Percentiles rank a stretch among this genome's conserved stretches.
phyloP scores from a whole-genome alignment of 208 protist species.

The Crithidia fasciculata region DNA sequence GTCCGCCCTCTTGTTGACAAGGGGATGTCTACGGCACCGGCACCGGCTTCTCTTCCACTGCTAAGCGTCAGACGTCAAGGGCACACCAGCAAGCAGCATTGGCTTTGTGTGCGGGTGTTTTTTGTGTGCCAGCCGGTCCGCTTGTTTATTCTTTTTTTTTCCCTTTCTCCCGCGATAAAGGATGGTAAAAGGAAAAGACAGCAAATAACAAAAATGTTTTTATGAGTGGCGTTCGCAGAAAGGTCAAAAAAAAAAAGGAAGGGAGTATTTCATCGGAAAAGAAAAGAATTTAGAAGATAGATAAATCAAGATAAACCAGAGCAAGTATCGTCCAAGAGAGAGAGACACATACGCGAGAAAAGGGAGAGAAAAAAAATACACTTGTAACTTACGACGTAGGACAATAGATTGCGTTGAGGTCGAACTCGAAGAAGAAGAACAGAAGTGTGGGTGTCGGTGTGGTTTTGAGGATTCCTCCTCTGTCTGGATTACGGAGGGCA shows the following conservation, averaged over 20 bases:
- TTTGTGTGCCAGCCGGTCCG: too few species aligned
- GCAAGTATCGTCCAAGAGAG: background rate
- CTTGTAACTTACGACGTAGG: slow-evolving; percentile 1
- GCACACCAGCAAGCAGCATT: too few species aligned
- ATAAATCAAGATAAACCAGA: background rate
- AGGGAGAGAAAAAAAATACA: slow-evolving; percentile 7
- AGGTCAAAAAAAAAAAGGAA: background rate
- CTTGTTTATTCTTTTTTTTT: too few species aligned
- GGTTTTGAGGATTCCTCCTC: slow-evolving; percentile 20
- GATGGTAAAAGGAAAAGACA: background rate
- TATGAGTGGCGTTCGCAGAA: background rate
- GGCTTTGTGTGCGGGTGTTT: too few species aligned
- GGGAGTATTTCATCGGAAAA: slow-evolving; percentile 11
- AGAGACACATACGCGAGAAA: slow-evolving; percentile 2
- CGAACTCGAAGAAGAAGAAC: slow-evolving; percentile 7
- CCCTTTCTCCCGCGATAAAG: too few species aligned
- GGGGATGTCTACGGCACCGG: too few species aligned
- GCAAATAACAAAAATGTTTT: background rate
- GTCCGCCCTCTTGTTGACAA: too few species aligned
- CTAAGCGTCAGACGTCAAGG: background rate
- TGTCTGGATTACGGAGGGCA: slow-evolving; percentile 27
- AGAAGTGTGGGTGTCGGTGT: background rate
- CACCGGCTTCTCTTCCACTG: background rate
- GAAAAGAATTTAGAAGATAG: slow-evolving; percentile 1
- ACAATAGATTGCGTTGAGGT: slow-evolving; percentile 16